These are phyloP conservation scores for Forsythia viridissima DNA, from an alignment of 257 asterid genomes.

Conservation along the genomic window DNA sequence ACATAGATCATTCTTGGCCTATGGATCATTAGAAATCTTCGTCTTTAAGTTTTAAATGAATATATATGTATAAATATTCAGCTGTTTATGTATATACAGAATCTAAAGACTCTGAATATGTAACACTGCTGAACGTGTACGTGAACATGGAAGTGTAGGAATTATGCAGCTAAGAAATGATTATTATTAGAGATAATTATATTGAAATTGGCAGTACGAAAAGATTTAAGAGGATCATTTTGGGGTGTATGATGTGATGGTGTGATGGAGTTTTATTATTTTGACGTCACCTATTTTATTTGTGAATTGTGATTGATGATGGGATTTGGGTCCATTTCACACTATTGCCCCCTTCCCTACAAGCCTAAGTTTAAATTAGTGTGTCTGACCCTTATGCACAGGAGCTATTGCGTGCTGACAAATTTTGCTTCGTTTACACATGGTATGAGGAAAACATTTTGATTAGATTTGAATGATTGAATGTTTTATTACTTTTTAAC, in stretches of 20 bases:
- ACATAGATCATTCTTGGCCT: conserved; percentile 44
- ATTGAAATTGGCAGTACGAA: background rate
- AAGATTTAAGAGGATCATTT: conserved; percentile 27
- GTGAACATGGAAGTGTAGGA: background rate
- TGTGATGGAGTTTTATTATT: background rate
- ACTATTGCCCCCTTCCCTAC: background rate
- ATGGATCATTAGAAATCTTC: conserved; percentile 22
- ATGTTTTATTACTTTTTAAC: too few species aligned
- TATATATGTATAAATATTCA: background rate
- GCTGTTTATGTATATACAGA: conserved; percentile 28
- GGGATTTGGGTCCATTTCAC: conserved; percentile 29
- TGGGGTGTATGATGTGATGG: conserved; percentile 18
- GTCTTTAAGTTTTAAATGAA: too few species aligned
- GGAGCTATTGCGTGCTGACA: background rate
- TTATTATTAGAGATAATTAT: background rate
- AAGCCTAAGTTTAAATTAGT: too few species aligned
- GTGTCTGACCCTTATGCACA: background rate
- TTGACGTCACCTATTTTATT: background rate
- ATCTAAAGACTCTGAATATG: conserved; percentile 36
- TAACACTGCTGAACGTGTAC: background rate
- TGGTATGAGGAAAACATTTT: too few species aligned
- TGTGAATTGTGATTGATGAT: conserved; percentile 22
- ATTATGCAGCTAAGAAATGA: background rate
- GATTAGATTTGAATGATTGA: too few species aligned
- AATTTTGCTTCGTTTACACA: background rate